Base-by-base conservation (phyloP, 352 stramenopile genomes). In the Globisporangium paddicum region DNA sequence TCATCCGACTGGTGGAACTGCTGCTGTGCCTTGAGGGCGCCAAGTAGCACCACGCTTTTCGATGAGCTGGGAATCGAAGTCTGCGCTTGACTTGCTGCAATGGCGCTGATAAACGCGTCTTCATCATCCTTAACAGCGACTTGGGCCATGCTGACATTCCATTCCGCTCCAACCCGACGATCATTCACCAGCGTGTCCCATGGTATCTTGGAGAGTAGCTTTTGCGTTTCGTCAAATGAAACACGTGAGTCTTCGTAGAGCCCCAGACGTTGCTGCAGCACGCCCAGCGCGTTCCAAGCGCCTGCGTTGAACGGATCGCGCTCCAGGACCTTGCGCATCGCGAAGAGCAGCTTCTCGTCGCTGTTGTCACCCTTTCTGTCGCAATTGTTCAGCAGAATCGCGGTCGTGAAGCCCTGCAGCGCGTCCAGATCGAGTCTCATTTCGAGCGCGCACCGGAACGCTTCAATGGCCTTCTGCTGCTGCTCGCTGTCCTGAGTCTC, bases 321-420 rank as follows among this genome's bases (percentile, higher is more conserved):
- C 51, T 95, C 86, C 44, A 90, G 37, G 53, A 88, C 91, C 53
- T 93, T 95, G 25, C 77, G 79, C 34, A 90, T 73, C n/a, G 77
- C 81, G 55, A 95, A 95, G 47, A 86, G 63, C 9, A 80, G 45
- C 46, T 75, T 58, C n/a, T 84, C 77, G 16, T 67, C 64, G 2
- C 55, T 56, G 55, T 72, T 60, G 9, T 62, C 54, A 50, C 41
- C 26, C 10, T 28, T 35, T 30, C 73, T 30, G 34, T 45, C 62
- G 28, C 30, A 60, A 28, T 56, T 57, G 18, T 63, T 71, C 28
- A 69, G 48, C 5, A 76, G 38, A 10, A 85, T 42, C 26, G 64
- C 51, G 23, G 77, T 72, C 11, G 67, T 82, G 25, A 93, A 69
- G 2, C 84, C 84, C 28, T 89, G 63, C 13, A 93, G 65, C 35